Percentiles rank a stretch among this genome's conserved stretches.
Evolutionary conservation across 352 stramenopile genomes (phyloP).

Genomic region (Detonula confervacea): DNA sequence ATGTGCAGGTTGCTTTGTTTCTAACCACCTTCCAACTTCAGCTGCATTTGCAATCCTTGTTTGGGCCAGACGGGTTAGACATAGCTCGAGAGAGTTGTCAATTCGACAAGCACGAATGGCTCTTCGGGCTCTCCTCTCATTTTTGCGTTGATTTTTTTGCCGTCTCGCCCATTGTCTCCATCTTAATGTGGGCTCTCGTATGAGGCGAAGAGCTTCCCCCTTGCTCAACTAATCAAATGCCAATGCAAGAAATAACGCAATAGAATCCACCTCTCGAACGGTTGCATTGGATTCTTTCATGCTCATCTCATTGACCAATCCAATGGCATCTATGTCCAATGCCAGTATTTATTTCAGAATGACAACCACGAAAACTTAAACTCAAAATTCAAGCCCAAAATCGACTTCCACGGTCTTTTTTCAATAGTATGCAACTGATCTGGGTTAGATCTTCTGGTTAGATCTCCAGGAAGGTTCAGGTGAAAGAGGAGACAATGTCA

Average conservation of each 20-base stretch:
- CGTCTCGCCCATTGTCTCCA: slow-evolving; percentile 14
- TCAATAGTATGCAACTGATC: too few relatives aligned
- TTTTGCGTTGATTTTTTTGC: slow-evolving; percentile 12
- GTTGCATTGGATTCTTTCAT: slow-evolving; percentile 7
- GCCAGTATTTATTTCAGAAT: too few relatives aligned
- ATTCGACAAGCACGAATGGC: slow-evolving; percentile 31
- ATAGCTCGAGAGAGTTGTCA: slow-evolving; percentile 16
- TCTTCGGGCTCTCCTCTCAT: slow-evolving; percentile 11
- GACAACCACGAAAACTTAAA: too few relatives aligned
- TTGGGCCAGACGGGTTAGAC: slow-evolving; percentile 8
- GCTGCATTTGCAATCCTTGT: slow-evolving; percentile 14
- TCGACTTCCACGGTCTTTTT: too few relatives aligned
- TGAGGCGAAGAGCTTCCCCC: slow-evolving; percentile 15
- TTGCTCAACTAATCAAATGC: slow-evolving; percentile 11
- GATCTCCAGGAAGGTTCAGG: neutral
- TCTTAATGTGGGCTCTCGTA: slow-evolving; percentile 11
- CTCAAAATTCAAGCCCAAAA: too few relatives aligned
- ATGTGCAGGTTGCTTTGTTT: slow-evolving; percentile 3
- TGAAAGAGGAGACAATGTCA: slow-evolving; percentile 19
- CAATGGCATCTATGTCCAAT: too few relatives aligned
- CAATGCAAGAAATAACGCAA: slow-evolving; percentile 17
- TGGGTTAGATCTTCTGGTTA: too few relatives aligned
- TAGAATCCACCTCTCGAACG: slow-evolving; percentile 19
- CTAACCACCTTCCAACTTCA: slow-evolving; percentile 9
- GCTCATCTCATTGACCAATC: too few relatives aligned